Percentiles rank a stretch among this genome's conserved stretches.
phyloP scores from a whole-genome alignment of 225 moss, liverwort and hornwort species.

The Anthoceros angustus region DNA sequence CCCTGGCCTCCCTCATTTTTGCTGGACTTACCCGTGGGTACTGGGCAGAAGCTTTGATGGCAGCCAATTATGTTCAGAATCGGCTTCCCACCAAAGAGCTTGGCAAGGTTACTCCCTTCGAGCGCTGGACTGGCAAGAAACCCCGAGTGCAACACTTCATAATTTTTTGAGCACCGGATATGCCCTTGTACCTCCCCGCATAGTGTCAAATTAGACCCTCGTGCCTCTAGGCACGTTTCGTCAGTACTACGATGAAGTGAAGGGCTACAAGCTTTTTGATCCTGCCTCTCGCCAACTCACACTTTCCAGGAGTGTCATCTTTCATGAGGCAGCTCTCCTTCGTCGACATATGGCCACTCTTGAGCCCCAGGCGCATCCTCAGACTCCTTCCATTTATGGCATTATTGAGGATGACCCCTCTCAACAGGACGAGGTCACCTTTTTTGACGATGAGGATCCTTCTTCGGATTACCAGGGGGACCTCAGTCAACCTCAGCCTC shows the following conservation, averaged over 20 bases:
- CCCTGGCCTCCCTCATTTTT: not conserved
- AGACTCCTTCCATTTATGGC: not conserved
- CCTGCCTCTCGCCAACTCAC: not conserved
- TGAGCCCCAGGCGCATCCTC: not conserved
- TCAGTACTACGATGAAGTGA: no score
- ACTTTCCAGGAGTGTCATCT: not conserved
- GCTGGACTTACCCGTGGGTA: not conserved
- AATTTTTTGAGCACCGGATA: not conserved
- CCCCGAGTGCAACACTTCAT: not conserved
- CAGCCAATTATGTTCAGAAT: not conserved
- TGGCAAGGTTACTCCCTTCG: not conserved
- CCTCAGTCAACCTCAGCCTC: not conserved
- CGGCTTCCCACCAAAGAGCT: not conserved
- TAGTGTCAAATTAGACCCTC: not conserved
- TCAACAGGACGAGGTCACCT: not conserved
- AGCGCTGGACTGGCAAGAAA: not conserved
- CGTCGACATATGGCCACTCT: not conserved
- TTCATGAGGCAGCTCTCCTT: not conserved
- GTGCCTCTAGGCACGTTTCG: not conserved
- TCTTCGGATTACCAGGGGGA: not conserved
- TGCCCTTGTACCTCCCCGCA: not conserved
- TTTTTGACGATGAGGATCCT: not conserved
- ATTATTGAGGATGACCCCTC: not conserved
- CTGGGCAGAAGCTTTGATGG: conserved; percentile 1
- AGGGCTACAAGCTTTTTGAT: not conserved